These are phyloP conservation scores for Trichoderma semiorbis DNA, from an alignment of 2,329 filamentous ascomycete species.

Conservation along the genomic window DNA sequence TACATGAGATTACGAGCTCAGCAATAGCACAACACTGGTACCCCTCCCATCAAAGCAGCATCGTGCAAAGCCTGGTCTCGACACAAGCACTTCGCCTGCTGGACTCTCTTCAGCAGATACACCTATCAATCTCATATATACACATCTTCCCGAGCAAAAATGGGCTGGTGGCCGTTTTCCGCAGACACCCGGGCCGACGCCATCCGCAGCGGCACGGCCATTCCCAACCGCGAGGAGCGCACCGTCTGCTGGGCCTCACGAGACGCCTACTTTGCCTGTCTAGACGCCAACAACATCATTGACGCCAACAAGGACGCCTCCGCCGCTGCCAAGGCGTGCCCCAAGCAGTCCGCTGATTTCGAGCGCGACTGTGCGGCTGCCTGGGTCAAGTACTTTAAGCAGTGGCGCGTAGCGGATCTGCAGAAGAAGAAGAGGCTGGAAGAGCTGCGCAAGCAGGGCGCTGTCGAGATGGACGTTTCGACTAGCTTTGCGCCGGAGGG, in stretches of 20 bases:
- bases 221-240: constrained; percentile 81
- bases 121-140: not conserved
- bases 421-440: constrained; percentile 79
- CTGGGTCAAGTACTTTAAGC: constrained; percentile 99
- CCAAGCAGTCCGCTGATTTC: constrained; percentile 53
- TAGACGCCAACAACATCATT: constrained; percentile 77
- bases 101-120: not conserved
- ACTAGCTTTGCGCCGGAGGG: constrained; percentile 37
- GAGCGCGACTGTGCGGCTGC: constrained; percentile 82
- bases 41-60: not conserved
- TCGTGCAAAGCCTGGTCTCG: not conserved
- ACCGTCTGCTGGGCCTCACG: constrained; percentile 84
- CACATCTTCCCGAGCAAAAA: constrained; percentile 22
- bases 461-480: constrained; percentile 53
- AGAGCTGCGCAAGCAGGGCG: constrained; percentile 70
- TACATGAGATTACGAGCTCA: not conserved
- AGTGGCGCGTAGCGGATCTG: constrained; percentile 87
- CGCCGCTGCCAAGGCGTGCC: constrained; percentile 40
- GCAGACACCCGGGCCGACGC: constrained; percentile 46
- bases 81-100: not conserved
- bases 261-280: constrained; percentile 82
- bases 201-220: constrained; percentile 58
- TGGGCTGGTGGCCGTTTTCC: constrained; percentile 50
- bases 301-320: constrained; percentile 55
- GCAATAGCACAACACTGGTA: not conserved